These are phyloP conservation scores for Fusarium lyarnte DNA, from an alignment of 2,329 filamentous ascomycete genomes.

Conservation along the genomic window DNA sequence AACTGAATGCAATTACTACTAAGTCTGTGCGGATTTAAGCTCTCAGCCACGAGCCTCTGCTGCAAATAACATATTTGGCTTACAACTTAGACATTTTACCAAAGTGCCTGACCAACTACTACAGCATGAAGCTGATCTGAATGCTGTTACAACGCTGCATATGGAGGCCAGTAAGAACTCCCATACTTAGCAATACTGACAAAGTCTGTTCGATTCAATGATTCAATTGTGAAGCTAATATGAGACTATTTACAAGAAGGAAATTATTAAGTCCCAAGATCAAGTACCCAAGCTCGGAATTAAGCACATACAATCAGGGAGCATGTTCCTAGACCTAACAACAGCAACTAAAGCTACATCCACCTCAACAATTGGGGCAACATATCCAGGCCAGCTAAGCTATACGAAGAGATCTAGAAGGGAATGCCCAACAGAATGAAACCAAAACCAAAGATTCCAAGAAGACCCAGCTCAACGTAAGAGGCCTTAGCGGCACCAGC, in stretches of 20 bases:
- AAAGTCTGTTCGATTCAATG: accelerated
- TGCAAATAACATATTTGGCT: no score
- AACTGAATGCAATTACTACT: background rate
- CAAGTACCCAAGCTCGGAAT: background rate
- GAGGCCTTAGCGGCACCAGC: background rate
- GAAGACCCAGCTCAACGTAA: background rate
- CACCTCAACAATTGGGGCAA: background rate
- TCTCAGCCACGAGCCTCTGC: no score
- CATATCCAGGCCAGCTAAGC: accelerated
- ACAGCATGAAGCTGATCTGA: no score
- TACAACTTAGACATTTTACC: no score
- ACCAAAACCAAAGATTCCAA: background rate
- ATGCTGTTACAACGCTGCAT: no score
- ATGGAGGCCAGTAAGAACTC: accelerated
- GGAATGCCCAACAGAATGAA: background rate
- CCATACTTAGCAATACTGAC: accelerated
- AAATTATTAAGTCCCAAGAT: background rate
- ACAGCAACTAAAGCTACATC: accelerated
- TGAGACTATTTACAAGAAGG: background rate
- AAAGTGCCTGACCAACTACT: no score
- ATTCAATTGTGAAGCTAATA: background rate
- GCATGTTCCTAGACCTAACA: background rate
- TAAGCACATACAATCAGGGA: background rate
- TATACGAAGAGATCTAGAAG: background rate
- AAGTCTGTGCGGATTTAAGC: no score